Percentiles rank a stretch among this genome's conserved stretches.
Conservation (phyloP, 345 rosid species). For the Noccaea bulbosa region DNA sequence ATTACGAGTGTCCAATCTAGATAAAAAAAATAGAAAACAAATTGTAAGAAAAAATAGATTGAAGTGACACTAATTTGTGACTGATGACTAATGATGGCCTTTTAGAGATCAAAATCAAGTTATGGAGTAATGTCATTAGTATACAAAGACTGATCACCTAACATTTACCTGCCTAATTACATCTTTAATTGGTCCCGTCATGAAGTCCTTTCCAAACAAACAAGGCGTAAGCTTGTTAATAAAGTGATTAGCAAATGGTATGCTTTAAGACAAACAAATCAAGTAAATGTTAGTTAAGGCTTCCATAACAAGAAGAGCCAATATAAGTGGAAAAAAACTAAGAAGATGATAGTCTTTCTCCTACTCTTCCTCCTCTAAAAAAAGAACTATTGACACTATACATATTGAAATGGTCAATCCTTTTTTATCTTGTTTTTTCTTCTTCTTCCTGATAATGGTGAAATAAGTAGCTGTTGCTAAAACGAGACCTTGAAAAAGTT, state of each 20-base stretch:
- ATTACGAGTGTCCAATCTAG: too few species aligned
- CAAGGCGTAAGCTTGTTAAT: constrained; percentile 20
- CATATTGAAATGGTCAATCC: neutral
- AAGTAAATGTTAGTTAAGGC: constrained; percentile 1
- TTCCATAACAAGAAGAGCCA: neutral
- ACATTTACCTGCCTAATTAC: constrained; percentile 23
- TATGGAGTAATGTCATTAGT: constrained; percentile 7
- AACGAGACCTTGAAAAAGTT: neutral
- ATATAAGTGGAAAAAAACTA: too few species aligned
- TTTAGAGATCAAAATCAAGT: neutral
- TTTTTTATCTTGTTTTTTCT: too few species aligned
- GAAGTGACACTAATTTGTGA: constrained; percentile 24
- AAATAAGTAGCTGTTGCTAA: neutral
- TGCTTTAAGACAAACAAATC: neutral
- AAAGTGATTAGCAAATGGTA: constrained; percentile 16
- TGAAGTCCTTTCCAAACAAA: constrained; percentile 28
- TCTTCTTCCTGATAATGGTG: too few species aligned
- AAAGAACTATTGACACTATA: too few species aligned
- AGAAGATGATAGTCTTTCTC: too few species aligned
- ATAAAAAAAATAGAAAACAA: neutral
- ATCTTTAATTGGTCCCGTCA: constrained; percentile 14
- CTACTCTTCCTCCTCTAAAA: too few species aligned
- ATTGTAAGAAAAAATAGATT: neutral
- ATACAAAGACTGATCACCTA: constrained; percentile 35
- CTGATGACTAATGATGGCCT: neutral